Conservation (phyloP, 2,329 filamentous ascomycete genomes). For the Colletotrichum melonis region DNA sequence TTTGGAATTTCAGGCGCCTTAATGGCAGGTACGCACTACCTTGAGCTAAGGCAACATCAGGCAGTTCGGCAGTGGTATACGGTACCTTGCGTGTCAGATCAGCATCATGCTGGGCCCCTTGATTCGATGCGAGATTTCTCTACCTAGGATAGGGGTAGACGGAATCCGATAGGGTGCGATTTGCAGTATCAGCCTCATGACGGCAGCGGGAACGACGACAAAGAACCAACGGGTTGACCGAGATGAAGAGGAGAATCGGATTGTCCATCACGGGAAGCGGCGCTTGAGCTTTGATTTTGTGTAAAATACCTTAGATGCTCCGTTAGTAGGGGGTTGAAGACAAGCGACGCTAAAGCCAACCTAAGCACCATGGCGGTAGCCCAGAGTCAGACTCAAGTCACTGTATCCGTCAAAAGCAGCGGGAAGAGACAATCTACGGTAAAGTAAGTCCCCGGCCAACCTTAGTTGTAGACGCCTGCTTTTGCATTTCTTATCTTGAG, state of each 20-base stretch:
- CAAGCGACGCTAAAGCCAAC: not conserved
- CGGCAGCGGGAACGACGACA: not conserved
- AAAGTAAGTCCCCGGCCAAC: not conserved
- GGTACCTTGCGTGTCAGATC: conserved; percentile 20
- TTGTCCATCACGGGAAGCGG: not conserved
- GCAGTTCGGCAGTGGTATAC: not conserved
- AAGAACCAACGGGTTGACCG: conserved; percentile 4
- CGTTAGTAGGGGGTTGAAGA: not conserved
- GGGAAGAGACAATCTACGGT: not conserved
- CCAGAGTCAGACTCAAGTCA: not conserved
- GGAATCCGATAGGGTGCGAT: not conserved
- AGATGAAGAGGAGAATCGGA: not conserved
- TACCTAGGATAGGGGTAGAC: conserved; percentile 11
- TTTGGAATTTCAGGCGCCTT: conserved; percentile 1
- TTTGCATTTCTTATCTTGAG: not conserved
- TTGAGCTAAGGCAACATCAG: not conserved
- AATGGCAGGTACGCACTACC: not conserved
- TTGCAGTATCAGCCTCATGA: conserved; percentile 1
- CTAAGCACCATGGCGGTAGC: not conserved
- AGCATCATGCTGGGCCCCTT: conserved; percentile 21
- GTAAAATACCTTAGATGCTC: not conserved
- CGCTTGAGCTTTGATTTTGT: not conserved
- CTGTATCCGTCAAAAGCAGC: not conserved
- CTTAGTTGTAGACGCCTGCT: not conserved
- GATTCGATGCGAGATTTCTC: conserved; percentile 13